Percentiles rank a stretch among this genome's conserved stretches.
Evolutionary conservation across 768 basidiomycete species (phyloP).

Genomic region (Clitopilus hobsonii): DNA sequence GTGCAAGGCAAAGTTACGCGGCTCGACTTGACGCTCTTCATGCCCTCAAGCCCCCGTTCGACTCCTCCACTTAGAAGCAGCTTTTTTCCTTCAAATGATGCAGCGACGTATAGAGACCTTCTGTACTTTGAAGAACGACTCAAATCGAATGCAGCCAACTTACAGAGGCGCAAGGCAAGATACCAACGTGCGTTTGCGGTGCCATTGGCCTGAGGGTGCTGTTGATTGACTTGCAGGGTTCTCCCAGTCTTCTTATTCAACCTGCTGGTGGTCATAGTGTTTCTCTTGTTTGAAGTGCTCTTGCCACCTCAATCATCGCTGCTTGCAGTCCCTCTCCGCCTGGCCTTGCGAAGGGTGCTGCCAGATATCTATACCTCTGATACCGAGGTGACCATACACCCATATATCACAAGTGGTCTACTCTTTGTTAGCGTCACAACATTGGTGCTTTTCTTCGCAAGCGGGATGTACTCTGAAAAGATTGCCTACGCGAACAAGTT

Average conservation of each 20-base stretch:
- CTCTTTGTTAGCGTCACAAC: slow-evolving; percentile 89
- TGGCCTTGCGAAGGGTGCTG: slow-evolving; percentile 41
- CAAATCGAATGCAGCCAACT: slow-evolving; percentile 82
- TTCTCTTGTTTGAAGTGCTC: slow-evolving; percentile 74
- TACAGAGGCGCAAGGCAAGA: slow-evolving; percentile 73
- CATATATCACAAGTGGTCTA: slow-evolving; percentile 74
- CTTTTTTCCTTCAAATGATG: slow-evolving; percentile 61
- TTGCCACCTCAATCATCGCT: slow-evolving; percentile 60
- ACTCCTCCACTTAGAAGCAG: slow-evolving; percentile 30
- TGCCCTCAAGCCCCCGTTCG: slow-evolving; percentile 22
- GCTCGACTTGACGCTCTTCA: background rate
- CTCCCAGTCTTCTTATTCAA: slow-evolving; percentile 69
- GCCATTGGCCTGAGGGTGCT: background rate
- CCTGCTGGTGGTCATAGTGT: slow-evolving; percentile 59
- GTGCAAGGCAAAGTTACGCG: background rate
- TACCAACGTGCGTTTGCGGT: slow-evolving; percentile 66
- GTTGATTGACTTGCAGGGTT: slow-evolving; percentile 2
- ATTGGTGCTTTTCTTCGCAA: slow-evolving; percentile 91
- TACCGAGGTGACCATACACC: slow-evolving; percentile 47
- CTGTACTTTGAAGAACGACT: slow-evolving; percentile 95
- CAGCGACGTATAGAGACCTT: slow-evolving; percentile 80
- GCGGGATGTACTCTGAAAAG: slow-evolving; percentile 94
- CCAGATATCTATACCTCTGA: slow-evolving; percentile 46
- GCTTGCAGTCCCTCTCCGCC: slow-evolving; percentile 57
- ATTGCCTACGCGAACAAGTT: slow-evolving; percentile 95